phyloP scores from a whole-genome alignment of 2,329 filamentous ascomycete species.

The Graphilbum sp. region DNA sequence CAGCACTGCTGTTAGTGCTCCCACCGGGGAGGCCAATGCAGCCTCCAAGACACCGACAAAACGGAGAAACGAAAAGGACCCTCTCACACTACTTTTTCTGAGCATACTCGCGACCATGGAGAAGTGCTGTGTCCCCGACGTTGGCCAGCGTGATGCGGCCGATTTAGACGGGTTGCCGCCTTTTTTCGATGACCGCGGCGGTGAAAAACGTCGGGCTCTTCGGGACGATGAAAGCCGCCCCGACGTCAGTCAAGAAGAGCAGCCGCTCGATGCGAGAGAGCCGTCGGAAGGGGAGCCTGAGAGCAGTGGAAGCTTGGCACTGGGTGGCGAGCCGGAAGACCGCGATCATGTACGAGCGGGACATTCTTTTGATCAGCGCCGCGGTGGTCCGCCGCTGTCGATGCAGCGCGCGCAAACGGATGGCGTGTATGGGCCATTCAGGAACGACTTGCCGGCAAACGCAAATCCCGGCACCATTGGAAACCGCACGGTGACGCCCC shows the following conservation, averaged over 20 bases:
- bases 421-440: constrained; percentile 35
- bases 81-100: constrained; percentile 14
- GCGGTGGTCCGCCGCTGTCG: constrained; percentile 58
- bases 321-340: constrained; percentile 88
- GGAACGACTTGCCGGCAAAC: constrained; percentile 29
- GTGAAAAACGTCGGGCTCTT: constrained; percentile 63
- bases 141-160: constrained; percentile 10
- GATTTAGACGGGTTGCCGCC: constrained; percentile 41
- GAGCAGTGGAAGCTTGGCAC: constrained; percentile 66
- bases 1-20: background rate
- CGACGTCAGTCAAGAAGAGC: constrained; percentile 30
- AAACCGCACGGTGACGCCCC: constrained; percentile 12
- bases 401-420: constrained; percentile 48
- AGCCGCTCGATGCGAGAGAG: constrained; percentile 23
- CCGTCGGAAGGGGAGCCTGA: constrained; percentile 59
- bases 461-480: constrained; percentile 16
- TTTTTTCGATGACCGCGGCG: constrained; percentile 69
- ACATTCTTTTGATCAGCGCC: constrained; percentile 38
- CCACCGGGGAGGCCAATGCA: background rate
- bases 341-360: constrained; percentile 38
- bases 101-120: constrained; percentile 21
- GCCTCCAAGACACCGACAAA: background rate
- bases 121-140: constrained; percentile 18
- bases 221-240: constrained; percentile 50
- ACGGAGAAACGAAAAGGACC: constrained; percentile 6